phyloP scores from a whole-genome alignment of 2,329 filamentous ascomycete genomes.

The Cordyceps cicadae region DNA sequence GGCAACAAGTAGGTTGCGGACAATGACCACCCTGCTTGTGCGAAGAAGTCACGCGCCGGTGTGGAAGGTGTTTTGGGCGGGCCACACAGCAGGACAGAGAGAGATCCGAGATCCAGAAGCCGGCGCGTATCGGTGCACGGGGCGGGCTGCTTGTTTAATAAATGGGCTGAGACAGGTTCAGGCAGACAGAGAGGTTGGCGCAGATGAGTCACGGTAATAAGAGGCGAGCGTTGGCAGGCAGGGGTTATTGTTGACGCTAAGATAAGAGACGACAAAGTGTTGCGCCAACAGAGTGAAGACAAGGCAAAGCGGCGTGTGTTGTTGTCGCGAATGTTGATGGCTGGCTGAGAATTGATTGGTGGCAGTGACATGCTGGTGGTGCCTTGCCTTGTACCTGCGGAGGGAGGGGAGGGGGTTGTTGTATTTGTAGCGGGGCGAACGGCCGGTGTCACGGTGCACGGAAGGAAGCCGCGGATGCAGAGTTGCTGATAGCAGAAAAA shows the following conservation, averaged over 20 bases:
- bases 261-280: neutral
- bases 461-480: neutral
- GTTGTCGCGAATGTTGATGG: constrained; percentile 4
- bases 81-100: neutral
- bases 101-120: neutral
- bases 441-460: neutral
- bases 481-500: neutral
- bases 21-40: constrained; percentile 1
- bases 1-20: neutral
- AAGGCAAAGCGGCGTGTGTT: neutral
- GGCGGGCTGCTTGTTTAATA: neutral
- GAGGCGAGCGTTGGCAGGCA: neutral
- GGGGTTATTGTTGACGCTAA: neutral
- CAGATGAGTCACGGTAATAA: neutral
- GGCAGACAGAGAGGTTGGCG: neutral
- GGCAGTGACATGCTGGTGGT: constrained; percentile 6
- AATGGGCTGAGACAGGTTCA: neutral
- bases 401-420: neutral
- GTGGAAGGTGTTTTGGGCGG: neutral
- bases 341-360: constrained; percentile 3
- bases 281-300: neutral
- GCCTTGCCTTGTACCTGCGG: neutral
- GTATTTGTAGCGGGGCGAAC: neutral
- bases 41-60: neutral
- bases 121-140: neutral